A percentile compares a stretch with the other conserved stretches of the same genome.
Evolutionary conservation across 1,284 basidiomycete species (phyloP).

Genomic region (Farysia itapuensis): DNA sequence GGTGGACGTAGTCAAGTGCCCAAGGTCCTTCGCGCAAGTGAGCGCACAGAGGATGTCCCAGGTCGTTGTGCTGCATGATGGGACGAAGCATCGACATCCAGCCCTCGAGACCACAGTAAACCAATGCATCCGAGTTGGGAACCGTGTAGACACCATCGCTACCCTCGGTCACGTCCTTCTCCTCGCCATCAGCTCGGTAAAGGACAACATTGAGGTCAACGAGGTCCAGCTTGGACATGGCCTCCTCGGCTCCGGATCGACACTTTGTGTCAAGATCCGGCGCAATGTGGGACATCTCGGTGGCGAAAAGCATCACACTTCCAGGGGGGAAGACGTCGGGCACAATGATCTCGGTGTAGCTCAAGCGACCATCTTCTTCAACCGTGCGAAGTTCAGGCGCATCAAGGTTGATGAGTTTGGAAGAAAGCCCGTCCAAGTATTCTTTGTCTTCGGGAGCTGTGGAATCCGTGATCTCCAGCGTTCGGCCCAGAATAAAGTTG

Average conservation of each 20-base stretch:
- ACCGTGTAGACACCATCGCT: constrained; percentile 47
- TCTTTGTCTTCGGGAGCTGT: constrained; percentile 18
- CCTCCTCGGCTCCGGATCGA: constrained; percentile 40
- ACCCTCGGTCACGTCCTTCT: constrained; percentile 48
- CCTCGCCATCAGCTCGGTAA: constrained; percentile 54
- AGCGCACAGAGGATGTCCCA: constrained; percentile 50
- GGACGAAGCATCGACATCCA: constrained; percentile 44
- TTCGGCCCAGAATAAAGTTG: constrained; percentile 46
- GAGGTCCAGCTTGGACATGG: constrained; percentile 41
- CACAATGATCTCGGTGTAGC: constrained; percentile 44
- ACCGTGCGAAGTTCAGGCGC: constrained; percentile 28
- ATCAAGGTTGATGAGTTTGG: constrained; percentile 43
- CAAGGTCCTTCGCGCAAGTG: constrained; percentile 51
- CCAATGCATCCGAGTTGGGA: constrained; percentile 25
- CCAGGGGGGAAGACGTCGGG: constrained; percentile 53
- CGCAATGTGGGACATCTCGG: constrained; percentile 42
- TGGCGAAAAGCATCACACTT: constrained; percentile 53
- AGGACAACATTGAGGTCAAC: constrained; percentile 51
- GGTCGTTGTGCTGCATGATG: constrained; percentile 46
- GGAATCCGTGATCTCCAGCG: constrained; percentile 34
- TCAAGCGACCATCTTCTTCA: constrained; percentile 19
- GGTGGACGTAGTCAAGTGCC: constrained; percentile 51
- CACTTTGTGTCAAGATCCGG: constrained; percentile 42
- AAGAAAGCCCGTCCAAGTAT: constrained; percentile 36
- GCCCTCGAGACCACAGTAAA: constrained; percentile 54